Evolutionary conservation across 139 green algal genomes (phyloP).

Genomic region (Edaphochlamys debaryana): DNA sequence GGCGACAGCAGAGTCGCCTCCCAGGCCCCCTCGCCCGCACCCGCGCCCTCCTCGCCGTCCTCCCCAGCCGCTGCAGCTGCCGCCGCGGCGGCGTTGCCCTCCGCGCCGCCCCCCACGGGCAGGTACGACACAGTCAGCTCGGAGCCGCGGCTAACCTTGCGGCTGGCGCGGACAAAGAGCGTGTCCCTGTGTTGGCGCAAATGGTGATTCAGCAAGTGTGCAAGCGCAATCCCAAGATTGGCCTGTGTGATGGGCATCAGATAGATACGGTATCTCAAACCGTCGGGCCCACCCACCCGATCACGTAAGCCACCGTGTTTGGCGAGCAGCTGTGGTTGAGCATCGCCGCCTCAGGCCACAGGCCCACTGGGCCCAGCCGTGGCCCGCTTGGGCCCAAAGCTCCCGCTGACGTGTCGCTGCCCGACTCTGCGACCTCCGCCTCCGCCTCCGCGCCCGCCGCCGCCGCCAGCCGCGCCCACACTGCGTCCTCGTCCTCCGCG

Average conservation of each 20-base stretch:
- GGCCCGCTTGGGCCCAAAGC: no score
- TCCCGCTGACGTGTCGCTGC: no score
- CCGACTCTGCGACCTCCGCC: neutral
- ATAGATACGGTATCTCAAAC: no score
- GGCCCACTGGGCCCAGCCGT: slow-evolving; percentile 27
- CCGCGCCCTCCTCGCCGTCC: neutral
- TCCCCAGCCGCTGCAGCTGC: neutral
- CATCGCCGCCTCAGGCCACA: slow-evolving; percentile 46
- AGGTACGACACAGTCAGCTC: slow-evolving; percentile 38
- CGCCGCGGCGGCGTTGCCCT: neutral
- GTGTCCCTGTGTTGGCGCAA: neutral
- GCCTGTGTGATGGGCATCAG: no score
- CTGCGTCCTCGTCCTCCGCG: slow-evolving; percentile 26
- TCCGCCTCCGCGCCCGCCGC: neutral
- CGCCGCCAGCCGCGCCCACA: slow-evolving; percentile 5
- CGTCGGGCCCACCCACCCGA: slow-evolving; percentile 7
- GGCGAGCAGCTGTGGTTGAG: slow-evolving; percentile 52
- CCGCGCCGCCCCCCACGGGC: slow-evolving; percentile 18
- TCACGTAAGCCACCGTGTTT: slow-evolving; percentile 32
- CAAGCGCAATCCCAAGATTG: no score
- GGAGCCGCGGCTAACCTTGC: slow-evolving; percentile 19
- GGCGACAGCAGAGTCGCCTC: slow-evolving; percentile 31
- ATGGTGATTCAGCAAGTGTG: no score
- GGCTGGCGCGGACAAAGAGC: slow-evolving; percentile 12
- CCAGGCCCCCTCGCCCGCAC: neutral